A percentile compares a stretch with the other conserved stretches of the same genome.
Conservation (phyloP, 2,329 filamentous ascomycete species). For the Davidsoniella eucalypti region DNA sequence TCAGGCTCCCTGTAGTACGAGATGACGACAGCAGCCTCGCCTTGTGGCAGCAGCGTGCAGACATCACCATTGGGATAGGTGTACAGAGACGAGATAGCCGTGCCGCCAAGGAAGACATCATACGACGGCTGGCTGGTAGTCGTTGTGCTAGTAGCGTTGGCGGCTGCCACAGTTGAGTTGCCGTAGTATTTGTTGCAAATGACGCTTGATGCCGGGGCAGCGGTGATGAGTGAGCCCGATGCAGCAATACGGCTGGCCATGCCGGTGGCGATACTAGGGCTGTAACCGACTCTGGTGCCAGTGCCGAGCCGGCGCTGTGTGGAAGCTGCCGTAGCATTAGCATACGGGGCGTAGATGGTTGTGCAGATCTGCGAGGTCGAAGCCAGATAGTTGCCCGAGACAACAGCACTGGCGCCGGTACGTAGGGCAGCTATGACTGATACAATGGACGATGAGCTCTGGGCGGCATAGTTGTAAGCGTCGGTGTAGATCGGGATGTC, state of each 20-base stretch:
- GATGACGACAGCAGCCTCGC: constrained; percentile 23
- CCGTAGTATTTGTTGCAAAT: constrained; percentile 1
- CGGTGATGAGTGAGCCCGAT: constrained; percentile 3
- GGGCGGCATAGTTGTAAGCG: neutral
- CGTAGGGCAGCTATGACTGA: neutral
- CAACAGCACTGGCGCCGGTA: neutral
- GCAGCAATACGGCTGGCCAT: neutral
- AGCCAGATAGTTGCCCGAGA: neutral
- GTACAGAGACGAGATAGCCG: constrained; percentile 1
- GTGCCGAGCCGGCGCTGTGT: neutral
- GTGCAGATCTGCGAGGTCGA: constrained; percentile 3
- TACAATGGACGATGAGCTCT: neutral
- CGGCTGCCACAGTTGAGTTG: neutral
- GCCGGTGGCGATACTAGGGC: neutral
- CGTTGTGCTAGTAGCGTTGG: neutral
- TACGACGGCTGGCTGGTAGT: constrained; percentile 1
- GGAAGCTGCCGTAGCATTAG: constrained; percentile 3
- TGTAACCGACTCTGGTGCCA: neutral
- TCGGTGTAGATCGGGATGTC: constrained; percentile 6
- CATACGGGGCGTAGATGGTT: constrained; percentile 9
- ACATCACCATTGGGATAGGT: constrained; percentile 9
- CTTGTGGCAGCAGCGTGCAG: constrained; percentile 20
- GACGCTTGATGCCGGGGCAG: constrained; percentile 5
- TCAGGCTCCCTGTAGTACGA: constrained; percentile 27
- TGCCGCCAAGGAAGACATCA: constrained; percentile 1